Percentiles rank a stretch among this genome's conserved stretches.
Conservation (phyloP, 352 stramenopile genomes). For the Globisporangium middletonii region DNA sequence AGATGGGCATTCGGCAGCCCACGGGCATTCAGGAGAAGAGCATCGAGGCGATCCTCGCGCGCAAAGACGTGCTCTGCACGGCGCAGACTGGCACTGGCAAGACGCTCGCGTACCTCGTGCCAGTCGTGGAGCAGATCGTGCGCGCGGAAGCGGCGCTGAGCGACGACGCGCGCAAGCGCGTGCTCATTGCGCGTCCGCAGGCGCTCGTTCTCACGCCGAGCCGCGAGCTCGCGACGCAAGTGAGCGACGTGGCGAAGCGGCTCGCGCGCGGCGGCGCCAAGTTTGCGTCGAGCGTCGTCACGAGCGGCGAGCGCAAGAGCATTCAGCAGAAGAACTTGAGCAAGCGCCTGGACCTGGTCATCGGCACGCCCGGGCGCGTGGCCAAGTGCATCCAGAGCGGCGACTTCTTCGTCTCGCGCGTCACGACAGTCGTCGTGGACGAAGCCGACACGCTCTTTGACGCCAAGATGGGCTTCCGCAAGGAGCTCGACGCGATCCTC, state of each 20-base stretch:
- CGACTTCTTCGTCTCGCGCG: slow-evolving; percentile 73
- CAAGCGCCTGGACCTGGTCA: slow-evolving; percentile 55
- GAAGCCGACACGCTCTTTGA: slow-evolving; percentile 81
- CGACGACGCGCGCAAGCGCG: slow-evolving; percentile 15
- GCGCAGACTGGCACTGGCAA: slow-evolving; percentile 67
- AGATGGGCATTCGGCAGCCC: slow-evolving; percentile 41
- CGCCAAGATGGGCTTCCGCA: slow-evolving; percentile 77
- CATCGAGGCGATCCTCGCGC: slow-evolving; percentile 36
- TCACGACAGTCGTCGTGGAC: slow-evolving; percentile 65
- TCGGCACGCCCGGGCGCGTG: slow-evolving; percentile 70
- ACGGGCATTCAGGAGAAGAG: slow-evolving; percentile 56
- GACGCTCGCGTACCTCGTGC: slow-evolving; percentile 59
- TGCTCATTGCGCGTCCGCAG: slow-evolving; percentile 31
- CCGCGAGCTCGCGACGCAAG: slow-evolving; percentile 61
- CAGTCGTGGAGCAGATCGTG: slow-evolving; percentile 44
- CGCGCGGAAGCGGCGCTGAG: slow-evolving; percentile 24
- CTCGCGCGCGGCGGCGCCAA: slow-evolving; percentile 59
- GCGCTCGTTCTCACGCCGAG: slow-evolving; percentile 57
- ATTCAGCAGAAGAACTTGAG: slow-evolving; percentile 48
- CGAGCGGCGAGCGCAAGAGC: slow-evolving; percentile 61
- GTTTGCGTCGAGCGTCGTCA: slow-evolving; percentile 60
- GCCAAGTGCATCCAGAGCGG: slow-evolving; percentile 63
- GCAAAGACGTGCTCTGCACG: slow-evolving; percentile 38
- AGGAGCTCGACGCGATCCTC: slow-evolving; percentile 67
- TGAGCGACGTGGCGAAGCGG: slow-evolving; percentile 58